phyloP scores from a whole-genome alignment of 2,329 filamentous ascomycete species.

The Fusarium udum region DNA sequence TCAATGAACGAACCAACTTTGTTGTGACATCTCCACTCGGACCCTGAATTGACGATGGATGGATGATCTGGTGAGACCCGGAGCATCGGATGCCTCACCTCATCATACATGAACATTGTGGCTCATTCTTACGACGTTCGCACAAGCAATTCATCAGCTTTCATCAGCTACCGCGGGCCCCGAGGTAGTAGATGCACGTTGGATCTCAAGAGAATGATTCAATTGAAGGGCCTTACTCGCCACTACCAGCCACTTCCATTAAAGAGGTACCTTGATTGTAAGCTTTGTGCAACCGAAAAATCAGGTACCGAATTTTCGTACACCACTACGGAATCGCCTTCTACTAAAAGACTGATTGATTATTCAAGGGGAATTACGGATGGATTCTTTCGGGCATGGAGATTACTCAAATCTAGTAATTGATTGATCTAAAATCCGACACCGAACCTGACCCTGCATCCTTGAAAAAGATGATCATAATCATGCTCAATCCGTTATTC shows the following conservation, averaged over 20 bases:
- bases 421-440: conserved; percentile 11
- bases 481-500: neutral
- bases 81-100: conserved; percentile 16
- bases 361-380: neutral
- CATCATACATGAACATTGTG: conserved; percentile 13
- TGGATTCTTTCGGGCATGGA: neutral
- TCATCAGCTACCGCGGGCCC: conserved; percentile 10
- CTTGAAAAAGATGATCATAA: neutral
- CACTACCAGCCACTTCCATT: conserved; percentile 40
- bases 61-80: conserved; percentile 1
- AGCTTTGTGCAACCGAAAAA: neutral
- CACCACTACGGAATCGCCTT: conserved; percentile 30
- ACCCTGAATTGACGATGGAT: conserved; percentile 26
- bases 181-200: neutral
- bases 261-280: conserved; percentile 16
- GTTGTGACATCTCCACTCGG: conserved; percentile 19
- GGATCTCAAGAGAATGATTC: conserved; percentile 2
- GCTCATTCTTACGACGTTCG: conserved; percentile 11
- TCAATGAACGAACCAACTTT: conserved; percentile 7
- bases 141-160: conserved; percentile 4
- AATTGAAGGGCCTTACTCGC: conserved; percentile 36
- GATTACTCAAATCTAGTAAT: conserved; percentile 8
- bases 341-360: conserved; percentile 11
- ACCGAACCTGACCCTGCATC: conserved; percentile 10
- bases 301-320: conserved; percentile 22